Base-by-base conservation (phyloP, 257 asterid genomes). In the Solanum chilense region DNA sequence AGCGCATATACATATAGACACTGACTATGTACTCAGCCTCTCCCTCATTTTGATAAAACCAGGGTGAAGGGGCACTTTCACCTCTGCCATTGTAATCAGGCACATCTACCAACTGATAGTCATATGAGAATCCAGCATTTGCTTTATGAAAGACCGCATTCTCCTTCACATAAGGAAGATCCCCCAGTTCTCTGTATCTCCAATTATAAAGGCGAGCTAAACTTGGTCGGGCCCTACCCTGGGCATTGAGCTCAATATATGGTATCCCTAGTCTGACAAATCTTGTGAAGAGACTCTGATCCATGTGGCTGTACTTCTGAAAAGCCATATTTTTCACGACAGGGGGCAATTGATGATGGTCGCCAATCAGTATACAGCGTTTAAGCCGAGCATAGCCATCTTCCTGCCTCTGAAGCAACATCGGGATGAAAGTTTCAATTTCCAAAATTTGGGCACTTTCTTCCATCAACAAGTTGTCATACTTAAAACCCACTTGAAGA, bases 281-380 rank as follows among this genome's bases (percentile, higher is more conserved):
- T 92, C 99, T 94, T 42, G 99, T 96, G 89, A 97, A 97, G 56
- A 97, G 93, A 87, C 99, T 97, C 90, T 97, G 99, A 91, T 97
- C 99, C 99, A 97, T 97, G 91, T 97, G 99, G 88, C 99, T 97
- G 93, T 97, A 97, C 93, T 97, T 97, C 94, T 97, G 99, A 88
- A 97, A 97, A 90, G 99, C 99, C 99, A 97, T 97, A 90, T 97
- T 97, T 92, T 97, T 97, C 89, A 97, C 99, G 71, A 97, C 99
- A 87, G 99, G 99, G 70, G 99, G 99, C 89, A 97, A 91, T 89
- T 97, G 99, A 88, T 97, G 99, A 93, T 97, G 99, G 89, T 97
- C 99, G 78, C 99, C 99, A 84, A 97, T 97, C 93, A 97, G 92
- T 92, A 97, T 95, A 88, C 99, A 97, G 12, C 99, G 97, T 90